phyloP scores from a whole-genome alignment of 768 basidiomycete genomes.

The Ephemerocybe angulata region DNA sequence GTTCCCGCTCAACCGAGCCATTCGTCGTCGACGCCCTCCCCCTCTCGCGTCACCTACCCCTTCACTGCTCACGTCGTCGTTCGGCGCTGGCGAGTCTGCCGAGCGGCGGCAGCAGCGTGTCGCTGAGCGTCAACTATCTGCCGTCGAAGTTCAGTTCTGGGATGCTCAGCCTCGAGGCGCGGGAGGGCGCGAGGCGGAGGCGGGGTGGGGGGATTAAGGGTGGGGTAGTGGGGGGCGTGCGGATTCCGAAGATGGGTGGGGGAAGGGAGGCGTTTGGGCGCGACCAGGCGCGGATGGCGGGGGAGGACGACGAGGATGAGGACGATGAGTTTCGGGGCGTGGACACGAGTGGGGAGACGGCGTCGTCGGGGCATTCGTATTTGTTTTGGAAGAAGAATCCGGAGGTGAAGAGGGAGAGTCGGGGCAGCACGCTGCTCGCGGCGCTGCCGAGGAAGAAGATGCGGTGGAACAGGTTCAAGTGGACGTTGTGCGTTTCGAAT shows the following conservation, averaged over 20 bases:
- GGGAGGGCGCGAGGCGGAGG: conserved; percentile 23
- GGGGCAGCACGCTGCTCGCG: conserved; percentile 21
- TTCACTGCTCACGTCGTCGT: too few relatives aligned
- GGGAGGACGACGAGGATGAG: conserved; percentile 52
- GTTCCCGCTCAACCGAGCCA: too few relatives aligned
- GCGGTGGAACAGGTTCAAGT: conserved; percentile 84
- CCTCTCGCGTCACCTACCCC: too few relatives aligned
- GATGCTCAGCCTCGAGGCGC: conserved; percentile 37
- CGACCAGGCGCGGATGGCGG: conserved; percentile 51
- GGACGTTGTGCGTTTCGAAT: conserved; percentile 66
- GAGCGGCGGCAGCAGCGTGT: conserved; percentile 16
- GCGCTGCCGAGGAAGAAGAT: conserved; percentile 35
- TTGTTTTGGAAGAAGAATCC: neutral
- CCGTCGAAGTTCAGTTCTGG: conserved; percentile 25
- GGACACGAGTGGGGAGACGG: neutral
- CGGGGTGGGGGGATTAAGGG: conserved; percentile 28
- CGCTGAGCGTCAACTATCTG: conserved; percentile 25
- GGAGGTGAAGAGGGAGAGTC: neutral
- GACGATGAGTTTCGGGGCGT: conserved; percentile 43
- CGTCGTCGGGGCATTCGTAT: neutral
- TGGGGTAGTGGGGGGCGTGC: conserved; percentile 15
- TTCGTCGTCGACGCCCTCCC: too few relatives aligned
- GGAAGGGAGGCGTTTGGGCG: conserved; percentile 64
- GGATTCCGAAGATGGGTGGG: conserved; percentile 60
- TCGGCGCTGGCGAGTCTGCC: neutral